A percentile compares a stretch with the other conserved stretches of the same genome.
Evolutionary conservation across 2,329 filamentous ascomycete genomes (phyloP).

Genomic region (Escovopsis sp.): DNA sequence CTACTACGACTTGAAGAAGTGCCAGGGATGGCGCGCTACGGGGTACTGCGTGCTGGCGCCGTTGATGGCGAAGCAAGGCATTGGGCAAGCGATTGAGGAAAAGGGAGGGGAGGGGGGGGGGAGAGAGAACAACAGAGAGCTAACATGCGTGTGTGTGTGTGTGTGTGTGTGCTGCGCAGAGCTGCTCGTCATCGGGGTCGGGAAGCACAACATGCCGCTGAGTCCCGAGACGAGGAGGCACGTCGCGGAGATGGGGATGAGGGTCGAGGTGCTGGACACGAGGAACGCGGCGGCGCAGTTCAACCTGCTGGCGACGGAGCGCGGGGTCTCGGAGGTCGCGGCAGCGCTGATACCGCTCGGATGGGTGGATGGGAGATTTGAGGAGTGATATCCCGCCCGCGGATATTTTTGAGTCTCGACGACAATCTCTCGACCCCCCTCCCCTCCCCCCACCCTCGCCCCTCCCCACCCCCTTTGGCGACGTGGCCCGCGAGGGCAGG

Average conservation of each 20-base stretch:
- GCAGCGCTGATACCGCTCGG: conserved; percentile 79
- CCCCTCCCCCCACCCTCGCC: too few relatives aligned
- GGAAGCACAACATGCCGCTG: conserved; percentile 59
- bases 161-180: conserved; percentile 44
- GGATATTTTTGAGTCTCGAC: too few relatives aligned
- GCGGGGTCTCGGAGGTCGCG: conserved; percentile 71
- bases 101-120: neutral
- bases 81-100: neutral
- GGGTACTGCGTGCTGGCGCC: too few relatives aligned
- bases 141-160: too few relatives aligned
- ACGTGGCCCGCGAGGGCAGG: too few relatives aligned
- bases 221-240: conserved; percentile 58
- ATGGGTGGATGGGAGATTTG: conserved; percentile 46
- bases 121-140: neutral
- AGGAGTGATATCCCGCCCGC: neutral
- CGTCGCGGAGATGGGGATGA: conserved; percentile 65
- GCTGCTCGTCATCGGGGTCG: conserved; percentile 78
- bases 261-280: conserved; percentile 82
- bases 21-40: too few relatives aligned
- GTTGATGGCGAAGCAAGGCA: too few relatives aligned
- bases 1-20: too few relatives aligned
- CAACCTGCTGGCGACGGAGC: conserved; percentile 87
- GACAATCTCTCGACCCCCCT: too few relatives aligned
- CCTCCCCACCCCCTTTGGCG: too few relatives aligned
- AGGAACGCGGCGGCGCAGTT: conserved; percentile 89